Base-by-base conservation (phyloP, 2,329 filamentous ascomycete genomes). In the Coniochaeta sp. region DNA sequence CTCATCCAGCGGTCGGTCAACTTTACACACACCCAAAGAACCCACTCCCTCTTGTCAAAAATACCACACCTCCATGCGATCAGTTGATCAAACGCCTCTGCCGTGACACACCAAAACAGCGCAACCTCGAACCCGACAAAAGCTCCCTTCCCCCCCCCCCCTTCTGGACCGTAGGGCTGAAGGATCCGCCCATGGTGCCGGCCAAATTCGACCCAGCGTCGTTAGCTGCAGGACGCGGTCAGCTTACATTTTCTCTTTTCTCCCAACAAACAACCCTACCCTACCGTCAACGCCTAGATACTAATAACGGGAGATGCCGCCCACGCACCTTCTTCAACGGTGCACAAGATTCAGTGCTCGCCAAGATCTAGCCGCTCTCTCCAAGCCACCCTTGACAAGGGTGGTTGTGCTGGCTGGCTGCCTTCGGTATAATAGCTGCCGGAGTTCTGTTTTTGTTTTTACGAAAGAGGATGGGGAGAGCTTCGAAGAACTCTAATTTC, bases 301-400 rank as follows among this genome's bases (percentile, higher is more conserved):
- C n/a, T n/a, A n/a, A n/a, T 30, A 6, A 7, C 27, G 38, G 38
- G 38, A 42, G 20, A 42, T 26, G 38, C 38, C 38, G 38, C n/a
- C n/a, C n/a, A n/a, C n/a, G 38, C 38, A 42, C 38, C 38, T 42
- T 42, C 38, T 42, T 26, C 22, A 42, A 42, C 38, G 20, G 38
- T 26, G n/a, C 9, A 42, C 20, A 42, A 42, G 38, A 42, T 42
- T 42, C 38, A 20, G 16, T 1, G 13, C 26, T 10, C 26, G 38
- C 20, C 38, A 42, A 42, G 6, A 26, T 14, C 20, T n/a, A n/a
- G n/a, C n/a, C n/a, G n/a, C n/a, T n/a, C n/a, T n/a, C 14, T 42
- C 22, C 38, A 26, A 42, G 38, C 38, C 35, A 22, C 38, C 27
- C 12, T n/a, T n/a, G n/a, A n/a, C n/a, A n/a, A n/a, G n/a, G n/a